A percentile compares a stretch with the other conserved stretches of the same genome.
phyloP scores from a whole-genome alignment of 1,284 basidiomycete species.

The Waitea zeae region DNA sequence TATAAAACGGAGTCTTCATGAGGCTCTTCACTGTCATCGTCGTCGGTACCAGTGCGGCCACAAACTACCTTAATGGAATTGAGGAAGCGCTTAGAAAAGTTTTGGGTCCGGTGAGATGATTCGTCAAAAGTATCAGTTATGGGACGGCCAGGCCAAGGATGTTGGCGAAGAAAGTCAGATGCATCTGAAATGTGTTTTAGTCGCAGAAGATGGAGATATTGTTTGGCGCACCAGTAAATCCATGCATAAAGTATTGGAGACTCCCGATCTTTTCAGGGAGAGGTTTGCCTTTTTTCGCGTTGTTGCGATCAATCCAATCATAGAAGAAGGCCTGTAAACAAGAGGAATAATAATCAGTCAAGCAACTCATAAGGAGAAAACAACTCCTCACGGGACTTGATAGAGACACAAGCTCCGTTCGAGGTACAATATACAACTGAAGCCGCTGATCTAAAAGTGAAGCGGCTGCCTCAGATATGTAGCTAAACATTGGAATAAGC shows the following conservation, averaged over 20 bases:
- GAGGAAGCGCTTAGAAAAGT: constrained; percentile 44
- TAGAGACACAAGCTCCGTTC: constrained; percentile 69
- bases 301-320: constrained; percentile 71
- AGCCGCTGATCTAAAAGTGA: constrained; percentile 70
- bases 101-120: constrained; percentile 50
- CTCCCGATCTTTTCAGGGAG: constrained; percentile 80
- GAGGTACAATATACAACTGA: constrained; percentile 67
- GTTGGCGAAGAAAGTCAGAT: constrained; percentile 68
- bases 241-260: constrained; percentile 79
- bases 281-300: constrained; percentile 61
- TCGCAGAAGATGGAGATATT: neutral
- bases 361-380: constrained; percentile 1
- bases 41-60: constrained; percentile 60
- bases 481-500: constrained; percentile 17
- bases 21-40: constrained; percentile 44
- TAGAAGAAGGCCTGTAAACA: constrained; percentile 64
- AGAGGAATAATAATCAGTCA: constrained; percentile 6
- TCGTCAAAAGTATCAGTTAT: constrained; percentile 76
- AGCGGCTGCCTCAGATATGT: constrained; percentile 69
- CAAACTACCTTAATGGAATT: constrained; percentile 58
- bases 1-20: constrained; percentile 52
- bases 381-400: constrained; percentile 57
- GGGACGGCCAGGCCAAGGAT: constrained; percentile 80
- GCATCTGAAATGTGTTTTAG: constrained; percentile 36
- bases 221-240: constrained; percentile 52